These are phyloP conservation scores for Clathrus columnatus DNA, from an alignment of 768 basidiomycete genomes.

Conservation along the genomic window DNA sequence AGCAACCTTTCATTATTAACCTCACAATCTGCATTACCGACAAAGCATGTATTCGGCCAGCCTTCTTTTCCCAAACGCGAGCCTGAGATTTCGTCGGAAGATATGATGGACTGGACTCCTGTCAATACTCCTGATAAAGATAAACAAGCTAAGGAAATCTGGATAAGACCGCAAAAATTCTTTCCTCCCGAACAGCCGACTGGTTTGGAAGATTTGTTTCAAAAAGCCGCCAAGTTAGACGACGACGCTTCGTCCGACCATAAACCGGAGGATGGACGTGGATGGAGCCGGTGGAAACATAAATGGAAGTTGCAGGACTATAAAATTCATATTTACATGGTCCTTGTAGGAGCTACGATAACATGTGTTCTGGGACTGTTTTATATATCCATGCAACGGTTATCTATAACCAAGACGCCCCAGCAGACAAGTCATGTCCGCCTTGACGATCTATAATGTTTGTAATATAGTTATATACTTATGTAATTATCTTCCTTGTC, in stretches of 20 bases:
- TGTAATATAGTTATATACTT: not conserved
- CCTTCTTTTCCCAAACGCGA: constrained; percentile 41
- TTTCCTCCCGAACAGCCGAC: constrained; percentile 74
- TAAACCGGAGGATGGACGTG: not conserved
- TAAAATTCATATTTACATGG: not conserved
- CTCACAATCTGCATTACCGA: constrained; percentile 20
- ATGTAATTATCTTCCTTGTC: not conserved
- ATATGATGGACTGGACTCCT: constrained; percentile 66
- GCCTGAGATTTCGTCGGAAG: constrained; percentile 22
- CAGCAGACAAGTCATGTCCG: too few species aligned
- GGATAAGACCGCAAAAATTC: constrained; percentile 64
- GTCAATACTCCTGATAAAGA: constrained; percentile 30
- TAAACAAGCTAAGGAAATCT: constrained; percentile 32
- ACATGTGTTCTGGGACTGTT: not conserved
- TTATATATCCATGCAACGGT: too few species aligned
- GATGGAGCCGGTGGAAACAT: not conserved
- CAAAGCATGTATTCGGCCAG: constrained; percentile 57
- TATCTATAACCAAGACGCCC: too few species aligned
- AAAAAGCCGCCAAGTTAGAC: not conserved
- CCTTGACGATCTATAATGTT: too few species aligned
- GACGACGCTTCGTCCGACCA: not conserved
- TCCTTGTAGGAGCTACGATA: not conserved
- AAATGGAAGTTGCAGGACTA: not conserved
- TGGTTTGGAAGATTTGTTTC: constrained; percentile 63
- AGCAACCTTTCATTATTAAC: constrained; percentile 44